Base-by-base conservation (phyloP, 164 flowering plant genomes). In the Berberis thunbergii region DNA sequence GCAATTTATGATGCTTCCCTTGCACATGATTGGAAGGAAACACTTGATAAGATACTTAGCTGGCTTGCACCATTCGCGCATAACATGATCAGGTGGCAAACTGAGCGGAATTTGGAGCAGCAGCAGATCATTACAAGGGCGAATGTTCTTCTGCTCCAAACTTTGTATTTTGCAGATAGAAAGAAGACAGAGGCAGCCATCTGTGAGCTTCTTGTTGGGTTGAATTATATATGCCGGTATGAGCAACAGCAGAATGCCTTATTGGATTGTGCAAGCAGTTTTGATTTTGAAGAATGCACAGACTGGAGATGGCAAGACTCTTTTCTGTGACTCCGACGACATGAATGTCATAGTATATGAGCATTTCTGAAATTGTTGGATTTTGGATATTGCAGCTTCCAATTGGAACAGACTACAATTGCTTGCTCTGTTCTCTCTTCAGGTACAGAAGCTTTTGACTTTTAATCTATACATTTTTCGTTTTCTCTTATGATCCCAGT, bases 11-110 rank as follows among this genome's bases (percentile, higher is more conserved):
- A 95, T 77, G 98, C 97, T 12, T 88, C 89, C 4, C 78, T 95
- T 56, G 99, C 97, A 39, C 97, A 83, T 72, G 96, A 85, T 60
- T 95, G 99, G 99, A 89, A 81, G 72, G 94, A 81, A 45, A 85
- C 74, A 38, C 84, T 95, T 2, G 95, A 85, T 52, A 77, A 73
- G 70, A 77, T 82, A 54, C 77, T 91, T 38, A 74, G 62, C n/a
- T 91, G 99, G 99, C 84, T 95, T 49, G 88, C 87, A 2, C 99
- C 98, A 1, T 69, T 95, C 42, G 99, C 98, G 0, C 96, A 88
- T 72, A 88, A 88, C 79, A 95, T 83, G 98, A 91, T 95, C 72
- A 73, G 88, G 71, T 95, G 99, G 99, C 99, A 95, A 64, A 89
- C 92, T 2, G 99, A 95, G 70, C 85, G 97, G 4, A 95, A 88